Base-by-base conservation (phyloP, 2,329 filamentous ascomycete genomes). In the Fusarium fujikuroi region DNA sequence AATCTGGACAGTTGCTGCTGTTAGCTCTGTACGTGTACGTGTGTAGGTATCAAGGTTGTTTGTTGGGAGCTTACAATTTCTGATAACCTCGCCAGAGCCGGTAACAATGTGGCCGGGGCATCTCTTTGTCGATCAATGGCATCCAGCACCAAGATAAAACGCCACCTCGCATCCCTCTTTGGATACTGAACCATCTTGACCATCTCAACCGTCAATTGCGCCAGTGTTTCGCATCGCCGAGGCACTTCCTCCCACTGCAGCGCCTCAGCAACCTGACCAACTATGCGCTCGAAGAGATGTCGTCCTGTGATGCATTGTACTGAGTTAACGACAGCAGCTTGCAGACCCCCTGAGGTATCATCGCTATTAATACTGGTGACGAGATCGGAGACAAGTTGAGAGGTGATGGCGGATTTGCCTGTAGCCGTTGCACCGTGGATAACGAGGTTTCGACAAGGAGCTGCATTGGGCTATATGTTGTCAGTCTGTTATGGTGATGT, bases 71-170 rank as follows among this genome's bases (percentile, higher is more conserved):
- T 76, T 84, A 96, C 93, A 69, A 92, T 88, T 81, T 98, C 95
- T 19, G 93, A 92, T 25, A 99, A 82, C 69, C 95, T 89, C 28
- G 93, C 93, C 70, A 99, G 83, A 18, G 93, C 95, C 37, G 95
- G 91, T 9, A 97, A 84, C 19, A 98, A 83, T 3, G 94, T 97
- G 6, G 90, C 87, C 10, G 93, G 90, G 10, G 92, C 90, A 78
- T 98, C 95, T 77, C 92, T 88, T 80, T 97, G 93, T 70, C 88
- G 89, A 80, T 98, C 95, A 64, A 98, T 92, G 16, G 91, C 93
- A 84, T 98, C 96, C 71, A 98, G 88, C 16, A 98, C 93, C 65
- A 98, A 82, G 14, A 95, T 91, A 76, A 97, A 95, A 72, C 92
- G 90, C 73, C 85, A 85, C 52, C 79, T 76, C 25, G 79, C 75